Evolutionary conservation across 805 yeast genomes (phyloP), one percentile per base, ranked within the genome.

Genomic region (Yarrowia keelungensis): DNA sequence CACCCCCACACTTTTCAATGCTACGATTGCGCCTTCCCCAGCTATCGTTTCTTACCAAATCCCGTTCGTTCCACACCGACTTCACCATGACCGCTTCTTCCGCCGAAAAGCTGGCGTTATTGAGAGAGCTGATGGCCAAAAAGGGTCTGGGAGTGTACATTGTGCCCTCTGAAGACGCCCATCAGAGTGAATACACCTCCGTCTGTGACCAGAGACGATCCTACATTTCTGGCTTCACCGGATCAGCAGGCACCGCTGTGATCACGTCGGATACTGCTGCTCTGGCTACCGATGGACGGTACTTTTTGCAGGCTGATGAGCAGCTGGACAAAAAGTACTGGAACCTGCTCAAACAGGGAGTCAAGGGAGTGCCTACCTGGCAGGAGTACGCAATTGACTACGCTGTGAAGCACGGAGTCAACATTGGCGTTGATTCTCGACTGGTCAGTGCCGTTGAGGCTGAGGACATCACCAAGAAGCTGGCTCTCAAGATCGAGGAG

Each of bases 241-340:
- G 98, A 0, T 88, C 94, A 61, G 97, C 98, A 1, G 99, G 98
- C 32, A 81, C 91, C 26, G 98, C 97, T 0, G 84, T 95, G n/a
- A 83, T 94, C 19, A 88, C 97, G 5, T 76, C 81, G 53, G 82
- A 82, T 67, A 85, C 86, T 58, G 96, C 97, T 14, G 90, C 89
- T 0, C 79, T 95, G 64, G 87, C 97, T 9, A 95, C 99, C 0
- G 99, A 95, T 78, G 98, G 98, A 1, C 83, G 99, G 72, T 95
- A 95, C 80, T 95, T 92, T 77, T 81, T 91, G 70, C 99, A 95
- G 79, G 98, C 98, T 0, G 86, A 84, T 26, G 86, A 88, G 69
- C 95, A 95, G 79, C 81, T 95, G 68, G 96, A 91, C 76, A 19
- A 14, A 7, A 75, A 78, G 46, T 87, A 87, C 74, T 95, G 98